phyloP scores from a whole-genome alignment of 768 basidiomycete species.

The Lentinula sp. region DNA sequence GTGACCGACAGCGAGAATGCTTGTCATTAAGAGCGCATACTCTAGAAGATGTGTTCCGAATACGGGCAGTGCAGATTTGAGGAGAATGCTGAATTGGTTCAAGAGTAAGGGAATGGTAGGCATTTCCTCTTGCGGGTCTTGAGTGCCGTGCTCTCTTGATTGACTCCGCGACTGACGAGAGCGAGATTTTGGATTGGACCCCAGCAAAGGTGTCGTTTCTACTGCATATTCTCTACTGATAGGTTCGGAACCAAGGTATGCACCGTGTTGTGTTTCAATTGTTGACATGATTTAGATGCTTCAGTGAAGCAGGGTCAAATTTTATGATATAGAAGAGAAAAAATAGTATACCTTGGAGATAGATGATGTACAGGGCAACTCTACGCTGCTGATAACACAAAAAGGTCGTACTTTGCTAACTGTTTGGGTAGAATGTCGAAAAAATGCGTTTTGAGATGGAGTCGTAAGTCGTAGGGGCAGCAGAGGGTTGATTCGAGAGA shows the following conservation, averaged over 20 bases:
- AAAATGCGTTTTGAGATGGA: not conserved
- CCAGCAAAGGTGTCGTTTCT: not conserved
- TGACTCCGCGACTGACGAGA: not conserved
- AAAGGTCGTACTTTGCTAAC: not conserved
- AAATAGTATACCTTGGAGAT: not conserved
- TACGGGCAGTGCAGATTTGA: not conserved
- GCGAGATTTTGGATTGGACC: not conserved
- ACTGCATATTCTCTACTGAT: not conserved
- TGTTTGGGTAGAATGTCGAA: not conserved
- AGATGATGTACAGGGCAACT: not conserved
- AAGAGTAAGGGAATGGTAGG: not conserved
- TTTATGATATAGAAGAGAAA: no score
- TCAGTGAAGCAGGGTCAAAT: not conserved
- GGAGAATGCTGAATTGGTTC: not conserved
- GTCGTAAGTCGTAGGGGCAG: no score
- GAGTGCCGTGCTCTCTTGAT: not conserved
- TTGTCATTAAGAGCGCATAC: conserved; percentile 58
- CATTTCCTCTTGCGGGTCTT: not conserved
- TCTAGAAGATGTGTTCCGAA: conserved; percentile 52
- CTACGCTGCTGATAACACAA: not conserved
- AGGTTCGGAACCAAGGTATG: not conserved
- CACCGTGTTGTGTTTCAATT: conserved; percentile 2
- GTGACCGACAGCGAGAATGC: conserved; percentile 70
- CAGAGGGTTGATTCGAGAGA: no score
- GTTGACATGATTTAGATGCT: not conserved